Evolutionary conservation across 257 asterid genomes (phyloP).

Genomic region (Solanum paucissectum): DNA sequence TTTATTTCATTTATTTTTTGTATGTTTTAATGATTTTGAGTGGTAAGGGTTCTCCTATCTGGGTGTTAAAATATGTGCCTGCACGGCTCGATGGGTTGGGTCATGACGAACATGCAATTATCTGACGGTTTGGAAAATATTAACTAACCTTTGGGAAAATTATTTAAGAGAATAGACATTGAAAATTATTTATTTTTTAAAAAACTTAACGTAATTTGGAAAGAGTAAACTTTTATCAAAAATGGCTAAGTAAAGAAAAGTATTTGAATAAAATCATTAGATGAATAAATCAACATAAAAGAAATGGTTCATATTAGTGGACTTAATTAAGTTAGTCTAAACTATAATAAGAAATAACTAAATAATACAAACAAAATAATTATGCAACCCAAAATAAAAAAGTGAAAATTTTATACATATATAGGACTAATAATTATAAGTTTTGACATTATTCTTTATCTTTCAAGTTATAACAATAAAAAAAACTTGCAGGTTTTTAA

Average conservation of each 20-base stretch:
- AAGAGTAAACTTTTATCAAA: neutral
- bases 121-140: neutral
- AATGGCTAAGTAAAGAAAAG: neutral
- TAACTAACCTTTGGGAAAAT: neutral
- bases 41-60: neutral
- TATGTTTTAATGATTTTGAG: neutral
- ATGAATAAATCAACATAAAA: neutral
- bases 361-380: neutral
- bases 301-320: neutral
- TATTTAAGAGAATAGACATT: neutral
- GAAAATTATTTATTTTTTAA: neutral
- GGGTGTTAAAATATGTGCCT: neutral
- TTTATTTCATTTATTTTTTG: neutral
- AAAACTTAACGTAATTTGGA: neutral
- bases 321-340: neutral
- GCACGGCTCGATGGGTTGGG: neutral
- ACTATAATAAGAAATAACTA: neutral
- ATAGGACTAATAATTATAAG: too few relatives aligned
- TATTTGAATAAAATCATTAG: neutral
- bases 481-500: too few relatives aligned
- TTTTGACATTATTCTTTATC: too few relatives aligned
- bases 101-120: neutral
- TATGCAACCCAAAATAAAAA: too few relatives aligned
- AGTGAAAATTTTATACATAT: too few relatives aligned
- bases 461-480: too few relatives aligned